These are phyloP conservation scores for Komagataella mondaviorum DNA, from an alignment of 805 yeast species.

Conservation along the genomic window DNA sequence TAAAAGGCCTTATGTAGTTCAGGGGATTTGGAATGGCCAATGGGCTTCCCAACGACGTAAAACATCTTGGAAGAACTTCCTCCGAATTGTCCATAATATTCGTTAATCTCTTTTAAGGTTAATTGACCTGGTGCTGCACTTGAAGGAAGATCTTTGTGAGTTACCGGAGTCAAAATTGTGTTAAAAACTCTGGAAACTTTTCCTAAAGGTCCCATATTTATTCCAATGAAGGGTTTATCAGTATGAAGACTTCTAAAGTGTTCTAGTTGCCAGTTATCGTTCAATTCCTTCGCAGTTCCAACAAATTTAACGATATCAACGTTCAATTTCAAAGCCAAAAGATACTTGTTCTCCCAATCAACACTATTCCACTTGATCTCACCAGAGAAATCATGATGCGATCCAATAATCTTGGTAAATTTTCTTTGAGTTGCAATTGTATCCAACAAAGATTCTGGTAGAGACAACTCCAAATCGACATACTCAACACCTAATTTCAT, in stretches of 20 bases:
- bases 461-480: conserved; percentile 67
- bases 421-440: conserved; percentile 38
- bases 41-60: conserved; percentile 71
- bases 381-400: conserved; percentile 68
- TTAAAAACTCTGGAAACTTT: conserved; percentile 72
- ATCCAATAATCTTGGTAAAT: conserved; percentile 63
- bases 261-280: conserved; percentile 64
- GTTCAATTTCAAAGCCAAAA: conserved; percentile 47
- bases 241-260: conserved; percentile 46
- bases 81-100: conserved; percentile 44
- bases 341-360: conserved; percentile 66
- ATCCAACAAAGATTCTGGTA: conserved; percentile 42
- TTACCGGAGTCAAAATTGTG: conserved; percentile 68
- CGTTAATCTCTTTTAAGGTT: conserved; percentile 51
- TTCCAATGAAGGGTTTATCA: conserved; percentile 59
- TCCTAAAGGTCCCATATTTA: conserved; percentile 70
- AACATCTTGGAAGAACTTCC: conserved; percentile 43
- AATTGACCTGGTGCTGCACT: conserved; percentile 78
- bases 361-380: conserved; percentile 47
- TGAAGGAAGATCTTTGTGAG: conserved; percentile 52
- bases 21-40: conserved; percentile 84
- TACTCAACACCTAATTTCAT: conserved; percentile 68
- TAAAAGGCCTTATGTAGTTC: conserved; percentile 73
- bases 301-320: conserved; percentile 76
- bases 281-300: conserved; percentile 51